These are phyloP conservation scores for Cladophialophora carrionii DNA, from an alignment of 2,329 filamentous ascomycete species.

Conservation along the genomic window DNA sequence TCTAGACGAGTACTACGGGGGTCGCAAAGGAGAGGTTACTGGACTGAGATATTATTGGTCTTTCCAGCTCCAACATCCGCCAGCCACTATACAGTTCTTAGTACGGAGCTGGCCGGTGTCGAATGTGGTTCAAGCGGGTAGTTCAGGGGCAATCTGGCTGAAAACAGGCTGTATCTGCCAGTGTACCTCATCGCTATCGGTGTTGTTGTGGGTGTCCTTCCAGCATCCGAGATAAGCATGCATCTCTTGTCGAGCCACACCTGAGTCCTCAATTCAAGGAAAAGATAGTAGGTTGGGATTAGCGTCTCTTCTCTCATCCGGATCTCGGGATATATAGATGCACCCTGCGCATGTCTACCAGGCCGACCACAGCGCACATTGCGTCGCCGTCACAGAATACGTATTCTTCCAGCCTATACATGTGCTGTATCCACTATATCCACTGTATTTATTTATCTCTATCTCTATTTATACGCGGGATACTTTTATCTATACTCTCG, in stretches of 20 bases:
- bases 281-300: no score
- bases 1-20: background rate
- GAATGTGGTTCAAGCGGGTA: background rate
- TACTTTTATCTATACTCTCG: constrained; percentile 1
- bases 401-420: no score
- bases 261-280: no score
- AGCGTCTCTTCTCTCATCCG: no score
- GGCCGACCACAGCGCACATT: no score
- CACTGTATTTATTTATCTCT: background rate
- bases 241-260: no score
- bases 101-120: background rate
- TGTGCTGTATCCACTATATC: background rate
- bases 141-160: background rate
- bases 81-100: background rate
- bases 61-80: background rate
- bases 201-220: no score
- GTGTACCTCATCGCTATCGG: no score
- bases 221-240: no score
- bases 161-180: background rate
- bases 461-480: background rate
- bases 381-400: no score
- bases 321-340: no score
- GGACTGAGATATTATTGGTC: background rate
- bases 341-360: no score
- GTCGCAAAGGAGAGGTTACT: background rate